Base-by-base conservation (phyloP, 2,329 filamentous ascomycete species). In the Teratosphaeria gauchensis region DNA sequence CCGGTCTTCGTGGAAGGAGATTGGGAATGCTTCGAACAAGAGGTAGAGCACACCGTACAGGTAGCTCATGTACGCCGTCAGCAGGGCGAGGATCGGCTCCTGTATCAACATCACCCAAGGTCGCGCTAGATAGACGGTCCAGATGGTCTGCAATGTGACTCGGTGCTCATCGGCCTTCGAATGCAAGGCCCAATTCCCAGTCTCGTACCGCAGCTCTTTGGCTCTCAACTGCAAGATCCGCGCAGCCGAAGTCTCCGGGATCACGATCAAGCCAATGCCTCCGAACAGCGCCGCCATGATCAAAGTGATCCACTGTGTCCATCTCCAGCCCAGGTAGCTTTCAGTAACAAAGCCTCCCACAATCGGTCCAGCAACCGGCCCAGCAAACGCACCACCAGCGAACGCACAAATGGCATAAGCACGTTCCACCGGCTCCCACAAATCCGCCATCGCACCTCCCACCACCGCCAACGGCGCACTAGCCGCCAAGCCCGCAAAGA, bases 181-280 rank as follows among this genome's bases (percentile, higher is more conserved):
- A 63, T 79, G 75, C 0, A 78, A 58, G 1, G 75, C 76, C 74
- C 74, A 77, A 62, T 81, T 79, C 48, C 73, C 64, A 1, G 78
- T 82, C 62, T 74, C 73, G 56, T 70, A 71, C 4, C 82, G 76
- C n/a, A 84, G 67, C 14, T 73, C 71, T 21, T 71, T 72, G 5
- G 82, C 82, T 31, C 78, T 76, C 1, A 68, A 66, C 57, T 78
- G 72, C 9, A 84, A 72, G 21, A 85, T 70, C 7, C 76, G 73
- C 0, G 76, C 74, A 0, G 72, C 74, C 33, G 76, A 83, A 0
- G 80, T 80, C 66, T 84, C 82, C 0, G 76, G 77, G 1, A 83
- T 71, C 32, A 78, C 61, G 31, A 81, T 57, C 28, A 78, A 62
- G 0, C 73, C 76, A 19, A 81, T 62, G 12, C 71, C 54, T 1